Evolutionary conservation across 768 basidiomycete species (phyloP), one percentile per base, ranked within the genome.

Genomic region (Collybiopsis luxurians): DNA sequence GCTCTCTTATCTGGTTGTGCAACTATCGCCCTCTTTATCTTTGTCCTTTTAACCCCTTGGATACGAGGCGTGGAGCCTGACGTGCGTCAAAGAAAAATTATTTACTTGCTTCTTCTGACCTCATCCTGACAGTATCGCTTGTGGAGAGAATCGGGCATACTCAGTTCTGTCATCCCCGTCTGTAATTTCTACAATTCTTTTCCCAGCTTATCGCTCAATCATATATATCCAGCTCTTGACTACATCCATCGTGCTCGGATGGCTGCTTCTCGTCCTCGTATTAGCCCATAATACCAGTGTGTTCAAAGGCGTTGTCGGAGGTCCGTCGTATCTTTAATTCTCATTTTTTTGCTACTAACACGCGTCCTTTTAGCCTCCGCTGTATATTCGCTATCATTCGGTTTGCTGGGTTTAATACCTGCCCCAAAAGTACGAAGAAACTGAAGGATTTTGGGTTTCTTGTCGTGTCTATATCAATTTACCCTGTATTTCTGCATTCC

Each of bases 201-300:
- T n/a, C 27, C 27, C 19, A 39, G n/a, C 19, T 53, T 50, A 12
- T 45, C 45, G 10, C 31, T 23, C 24, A 9, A 9, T 23, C 23
- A 21, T 49, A 9, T 13, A 17, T 21, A 15, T 49, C 3, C 34
- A 82, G 80, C 59, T 83, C 19, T 66, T 92, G 58, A 91, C 90
- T 10, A 71, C 76, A 1, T 83, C 86, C 1, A 90, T 88, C 57
- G 80, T 91, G 23, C 63, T 79, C 23, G 90, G 90, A 0, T 90
- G 87, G 85, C 75, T 85, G 21, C 66, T 84, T 19, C 76, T 87
- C 27, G 77, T 80, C 11, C 72, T 81, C 56, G 83, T 85, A 3
- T 76, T 91, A 23, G 85, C 85, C n/a, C 81, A 77, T 38, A 90
- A 84, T 80, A 81, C 89, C 13, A 70, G 90, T 28, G 87, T 84